Evolutionary conservation across 2,329 filamentous ascomycete species (phyloP).

Genomic region (Botrytis byssoidea): DNA sequence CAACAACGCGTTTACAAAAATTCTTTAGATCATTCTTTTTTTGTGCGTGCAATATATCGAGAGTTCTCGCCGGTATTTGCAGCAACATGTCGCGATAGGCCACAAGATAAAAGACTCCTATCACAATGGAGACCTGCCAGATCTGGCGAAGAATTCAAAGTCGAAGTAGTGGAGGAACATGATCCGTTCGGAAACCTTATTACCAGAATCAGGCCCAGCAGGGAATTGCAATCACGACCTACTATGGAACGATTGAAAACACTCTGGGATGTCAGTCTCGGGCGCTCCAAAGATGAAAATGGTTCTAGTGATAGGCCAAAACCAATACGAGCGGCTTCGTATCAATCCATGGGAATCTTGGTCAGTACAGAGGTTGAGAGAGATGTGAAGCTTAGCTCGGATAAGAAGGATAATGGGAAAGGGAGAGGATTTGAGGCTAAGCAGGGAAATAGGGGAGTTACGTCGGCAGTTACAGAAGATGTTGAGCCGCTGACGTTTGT

Average conservation of each 20-base stretch:
- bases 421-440: neutral
- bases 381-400: conserved; percentile 14
- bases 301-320: neutral
- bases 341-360: conserved; percentile 16
- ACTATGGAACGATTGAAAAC: conserved; percentile 10
- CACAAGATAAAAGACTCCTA: conserved; percentile 1
- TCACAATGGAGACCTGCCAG: conserved; percentile 5
- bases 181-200: conserved; percentile 18
- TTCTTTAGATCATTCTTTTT: conserved; percentile 55
- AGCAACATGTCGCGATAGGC: neutral
- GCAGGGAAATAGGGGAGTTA: conserved; percentile 6
- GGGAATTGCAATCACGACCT: neutral
- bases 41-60: conserved; percentile 58
- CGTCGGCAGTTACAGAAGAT: conserved; percentile 9
- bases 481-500: conserved; percentile 21
- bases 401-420: neutral
- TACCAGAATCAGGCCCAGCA: conserved; percentile 4
- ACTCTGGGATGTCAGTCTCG: conserved; percentile 4
- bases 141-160: neutral
- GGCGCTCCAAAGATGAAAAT: neutral
- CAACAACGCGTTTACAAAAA: conserved; percentile 62
- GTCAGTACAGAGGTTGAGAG: conserved; percentile 17
- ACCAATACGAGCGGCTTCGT: conserved; percentile 3
- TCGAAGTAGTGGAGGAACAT: conserved; percentile 15
- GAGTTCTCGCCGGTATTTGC: conserved; percentile 55